Evolutionary conservation across 495 filamentous ascomycete species (phyloP).

Genomic region (Aspergillus haitiensis): DNA sequence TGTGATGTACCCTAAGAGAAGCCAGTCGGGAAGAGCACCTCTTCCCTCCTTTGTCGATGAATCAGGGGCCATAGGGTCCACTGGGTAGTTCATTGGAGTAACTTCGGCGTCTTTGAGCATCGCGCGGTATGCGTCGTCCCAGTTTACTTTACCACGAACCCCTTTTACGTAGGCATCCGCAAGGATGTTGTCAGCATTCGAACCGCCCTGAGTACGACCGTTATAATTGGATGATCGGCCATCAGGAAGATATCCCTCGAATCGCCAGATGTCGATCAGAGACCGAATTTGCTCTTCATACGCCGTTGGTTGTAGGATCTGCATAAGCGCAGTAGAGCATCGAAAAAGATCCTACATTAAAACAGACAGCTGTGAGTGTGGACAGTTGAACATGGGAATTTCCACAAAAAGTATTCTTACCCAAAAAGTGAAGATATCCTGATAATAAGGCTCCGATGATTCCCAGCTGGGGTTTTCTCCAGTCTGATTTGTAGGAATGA

Average conservation of each 20-base stretch:
- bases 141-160: slow-evolving; percentile 62
- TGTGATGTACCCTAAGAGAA: slow-evolving; percentile 62
- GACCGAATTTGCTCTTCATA: slow-evolving; percentile 69
- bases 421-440: slow-evolving; percentile 52
- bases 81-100: slow-evolving; percentile 59
- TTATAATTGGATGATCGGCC: slow-evolving; percentile 70
- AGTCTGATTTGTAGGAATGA: slow-evolving; percentile 70
- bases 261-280: slow-evolving; percentile 68
- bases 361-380: not conserved
- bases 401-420: slow-evolving; percentile 33
- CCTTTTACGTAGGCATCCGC: slow-evolving; percentile 77
- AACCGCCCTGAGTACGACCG: slow-evolving; percentile 69
- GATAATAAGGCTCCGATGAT: slow-evolving; percentile 62
- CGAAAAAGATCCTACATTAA: slow-evolving; percentile 58
- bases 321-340: slow-evolving; percentile 61
- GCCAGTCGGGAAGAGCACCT: slow-evolving; percentile 70
- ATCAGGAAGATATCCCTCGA: slow-evolving; percentile 67
- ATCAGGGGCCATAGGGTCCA: slow-evolving; percentile 59
- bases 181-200: slow-evolving; percentile 71
- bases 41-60: slow-evolving; percentile 69
- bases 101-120: slow-evolving; percentile 73
- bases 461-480: slow-evolving; percentile 69
- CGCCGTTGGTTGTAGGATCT: slow-evolving; percentile 61
- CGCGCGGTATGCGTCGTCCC: slow-evolving; percentile 66
- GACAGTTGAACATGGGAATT: too few species aligned